Percentiles rank a stretch among this genome's conserved stretches.
phyloP scores from a whole-genome alignment of 1,284 basidiomycete species.

The Vanrija sp. region DNA sequence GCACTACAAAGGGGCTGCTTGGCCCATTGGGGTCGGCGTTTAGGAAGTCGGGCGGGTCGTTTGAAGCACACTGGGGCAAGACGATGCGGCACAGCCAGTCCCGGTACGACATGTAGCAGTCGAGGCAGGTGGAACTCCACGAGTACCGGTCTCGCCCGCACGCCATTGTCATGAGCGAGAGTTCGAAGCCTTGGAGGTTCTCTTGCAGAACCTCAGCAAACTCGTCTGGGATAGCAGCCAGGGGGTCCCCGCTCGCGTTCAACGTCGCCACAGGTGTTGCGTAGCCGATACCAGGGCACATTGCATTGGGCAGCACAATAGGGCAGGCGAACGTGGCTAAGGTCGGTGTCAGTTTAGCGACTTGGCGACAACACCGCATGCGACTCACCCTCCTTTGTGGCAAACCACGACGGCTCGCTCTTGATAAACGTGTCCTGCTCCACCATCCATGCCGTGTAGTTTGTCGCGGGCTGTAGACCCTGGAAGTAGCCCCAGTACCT shows the following conservation, averaged over 20 bases:
- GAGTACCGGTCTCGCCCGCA: constrained; percentile 80
- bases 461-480: constrained; percentile 27
- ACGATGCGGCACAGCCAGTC: constrained; percentile 71
- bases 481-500: constrained; percentile 30
- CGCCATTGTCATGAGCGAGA: constrained; percentile 60
- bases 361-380: not conserved
- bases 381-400: constrained; percentile 42
- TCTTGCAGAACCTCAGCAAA: constrained; percentile 57
- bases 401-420: constrained; percentile 39
- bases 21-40: constrained; percentile 39
- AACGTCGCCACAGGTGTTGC: constrained; percentile 59
- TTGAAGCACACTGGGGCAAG: constrained; percentile 62
- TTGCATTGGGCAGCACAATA: constrained; percentile 65
- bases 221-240: constrained; percentile 54
- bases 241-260: constrained; percentile 30
- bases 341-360: not conserved
- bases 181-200: constrained; percentile 69
- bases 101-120: constrained; percentile 70
- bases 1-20: constrained; percentile 38
- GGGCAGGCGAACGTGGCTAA: constrained; percentile 67
- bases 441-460: constrained; percentile 45
- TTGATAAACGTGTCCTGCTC: constrained; percentile 18
- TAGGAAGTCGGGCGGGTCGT: constrained; percentile 48
- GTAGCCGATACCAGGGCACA: constrained; percentile 69
- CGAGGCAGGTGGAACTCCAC: constrained; percentile 67